phyloP scores from a whole-genome alignment of 352 stramenopile species.

The Pythium diclinum region DNA sequence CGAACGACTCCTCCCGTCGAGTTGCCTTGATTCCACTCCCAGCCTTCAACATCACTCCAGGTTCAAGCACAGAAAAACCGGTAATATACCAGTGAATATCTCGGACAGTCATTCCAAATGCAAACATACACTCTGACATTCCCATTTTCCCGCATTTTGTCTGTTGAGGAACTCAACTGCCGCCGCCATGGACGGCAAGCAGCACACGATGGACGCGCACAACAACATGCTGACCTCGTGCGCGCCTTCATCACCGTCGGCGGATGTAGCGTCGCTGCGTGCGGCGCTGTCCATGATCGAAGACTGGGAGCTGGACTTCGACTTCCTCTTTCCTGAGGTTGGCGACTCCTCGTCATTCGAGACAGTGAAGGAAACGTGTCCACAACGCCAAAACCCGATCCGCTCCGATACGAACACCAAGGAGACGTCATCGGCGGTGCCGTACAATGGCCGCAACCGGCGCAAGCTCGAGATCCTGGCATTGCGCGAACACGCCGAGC shows the following conservation, averaged over 20 bases:
- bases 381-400: not conserved
- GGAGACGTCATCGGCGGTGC: not conserved
- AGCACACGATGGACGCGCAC: not conserved
- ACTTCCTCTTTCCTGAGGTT: not conserved
- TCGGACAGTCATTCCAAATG: too few species aligned
- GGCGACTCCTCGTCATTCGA: not conserved
- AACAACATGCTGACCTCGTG: not conserved
- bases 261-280: conserved; percentile 7
- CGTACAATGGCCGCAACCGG: conserved; percentile 11
- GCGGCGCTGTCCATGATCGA: conserved; percentile 12
- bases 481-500: conserved; percentile 2
- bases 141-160: too few species aligned
- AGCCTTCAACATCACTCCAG: too few species aligned
- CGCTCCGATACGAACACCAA: not conserved
- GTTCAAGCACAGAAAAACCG: too few species aligned
- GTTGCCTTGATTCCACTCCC: too few species aligned
- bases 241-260: not conserved
- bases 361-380: not conserved
- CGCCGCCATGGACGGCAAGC: not conserved
- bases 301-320: conserved; percentile 16
- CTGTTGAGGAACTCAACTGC: too few species aligned
- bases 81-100: too few species aligned
- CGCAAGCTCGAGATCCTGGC: conserved; percentile 20
- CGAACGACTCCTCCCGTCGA: too few species aligned
- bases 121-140: too few species aligned